Evolutionary conservation across 176 grass and related monocot species (phyloP).

Genomic region (Eragrostis nindensis): DNA sequence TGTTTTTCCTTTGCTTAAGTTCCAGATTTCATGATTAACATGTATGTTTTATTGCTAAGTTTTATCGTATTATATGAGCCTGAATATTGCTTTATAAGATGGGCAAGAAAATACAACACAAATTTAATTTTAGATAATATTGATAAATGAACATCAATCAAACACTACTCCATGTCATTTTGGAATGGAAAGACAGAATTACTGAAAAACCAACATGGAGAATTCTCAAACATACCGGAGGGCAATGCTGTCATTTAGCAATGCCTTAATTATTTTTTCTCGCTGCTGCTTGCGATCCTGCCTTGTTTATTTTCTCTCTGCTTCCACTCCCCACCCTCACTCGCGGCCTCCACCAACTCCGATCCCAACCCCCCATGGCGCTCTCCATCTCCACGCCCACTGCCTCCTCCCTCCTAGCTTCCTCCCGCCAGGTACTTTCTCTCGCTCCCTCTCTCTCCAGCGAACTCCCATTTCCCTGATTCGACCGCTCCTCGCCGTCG

Average conservation of each 20-base stretch:
- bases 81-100: too few relatives aligned
- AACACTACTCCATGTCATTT: too few relatives aligned
- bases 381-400: constrained; percentile 51
- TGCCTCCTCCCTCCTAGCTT: constrained; percentile 29
- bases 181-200: too few relatives aligned
- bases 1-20: too few relatives aligned
- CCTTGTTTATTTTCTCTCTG: not conserved
- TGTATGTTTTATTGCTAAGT: too few relatives aligned
- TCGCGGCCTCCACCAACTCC: not conserved
- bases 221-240: not conserved
- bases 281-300: not conserved
- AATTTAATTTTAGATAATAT: too few relatives aligned
- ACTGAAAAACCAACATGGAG: too few relatives aligned
- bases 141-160: too few relatives aligned
- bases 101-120: too few relatives aligned
- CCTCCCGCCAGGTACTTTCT: constrained; percentile 43
- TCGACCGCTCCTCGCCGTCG: not conserved
- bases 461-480: constrained; percentile 36
- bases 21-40: too few relatives aligned
- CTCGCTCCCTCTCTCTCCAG: not conserved
- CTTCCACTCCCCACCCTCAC: constrained; percentile 4
- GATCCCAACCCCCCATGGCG: constrained; percentile 60
- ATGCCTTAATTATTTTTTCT: not conserved
- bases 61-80: too few relatives aligned
- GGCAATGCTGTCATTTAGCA: constrained; percentile 8